Base-by-base conservation (phyloP, 2,329 filamentous ascomycete species). In the Septoria petroselini region DNA sequence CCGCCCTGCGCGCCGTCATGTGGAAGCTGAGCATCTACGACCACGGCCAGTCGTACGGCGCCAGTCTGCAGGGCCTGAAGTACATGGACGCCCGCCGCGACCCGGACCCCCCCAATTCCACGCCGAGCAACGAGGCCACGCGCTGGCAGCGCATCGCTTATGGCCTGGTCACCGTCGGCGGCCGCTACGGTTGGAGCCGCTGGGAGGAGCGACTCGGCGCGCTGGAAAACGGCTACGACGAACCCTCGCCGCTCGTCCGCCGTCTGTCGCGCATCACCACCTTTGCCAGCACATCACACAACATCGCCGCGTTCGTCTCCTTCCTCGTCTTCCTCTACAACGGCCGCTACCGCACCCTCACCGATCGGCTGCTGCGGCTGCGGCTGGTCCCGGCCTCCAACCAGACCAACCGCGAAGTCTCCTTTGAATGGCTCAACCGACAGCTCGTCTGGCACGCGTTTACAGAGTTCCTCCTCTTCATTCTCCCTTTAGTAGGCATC, bases 391-490 rank as follows among this genome's bases (percentile, higher is more conserved):
- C 93, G 6, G 86, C 87, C 4, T 91, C 86, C 2, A 89, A 82
- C 64, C 88, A 95, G 66, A 86, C 94, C 57, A 88, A 83, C 66
- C 81, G 91, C 25, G 90, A 97, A 70, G 91, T 98, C 19, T 95
- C 88, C 1, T 97, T 98, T 66, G 93, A 98, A 71, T 97, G 96
- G 64, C 81, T 97, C 41, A 98, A 98, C 68, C 84, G 93, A 40
- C 93, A 98, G 71, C 82, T 98, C 8, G 93, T 98, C 30, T 98
- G 93, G 93, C 93, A 98, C 71, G 93, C 93, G n/a, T 95, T 98
- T 64, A 98, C 93, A 19, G 93, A 98, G 68, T 98, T 98, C 62
- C 76, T 98, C n/a, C 80, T 98, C 25, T 98, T 97, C 68, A 80
- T 97, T 14, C 77, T 98, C n/a, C 93, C 93, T 0, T 79, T 98